Base-by-base conservation (phyloP, 2,329 filamentous ascomycete species). In the Aspergillus latus region DNA sequence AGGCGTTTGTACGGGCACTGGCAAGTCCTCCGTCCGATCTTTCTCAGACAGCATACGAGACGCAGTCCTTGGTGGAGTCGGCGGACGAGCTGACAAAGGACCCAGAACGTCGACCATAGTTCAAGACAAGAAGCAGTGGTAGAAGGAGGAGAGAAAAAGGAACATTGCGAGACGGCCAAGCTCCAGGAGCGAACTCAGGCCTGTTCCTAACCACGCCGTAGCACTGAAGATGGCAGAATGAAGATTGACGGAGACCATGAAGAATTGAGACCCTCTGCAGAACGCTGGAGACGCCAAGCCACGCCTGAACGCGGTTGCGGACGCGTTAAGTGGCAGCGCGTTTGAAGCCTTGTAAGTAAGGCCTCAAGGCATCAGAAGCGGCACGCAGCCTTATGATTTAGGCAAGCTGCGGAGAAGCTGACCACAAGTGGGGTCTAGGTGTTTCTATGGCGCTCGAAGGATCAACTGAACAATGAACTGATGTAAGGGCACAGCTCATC, bases 21-120 rank as follows among this genome's bases (percentile, higher is more conserved):
- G 62, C 29, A 71, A 74, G 45, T 72, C 69, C 30, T 74, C 71
- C 53, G 69, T 68, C 54, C 75, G 62, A 77, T 79, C 64, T 54
- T 66, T 63, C 44, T 72, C 68, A 55, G 63, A 59, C 51, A 66
- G 55, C 44, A 61, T 56, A 58, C 65, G 68, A 59, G 68, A 66
- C 57, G 66, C 64, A 61, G 68, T 69, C 72, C 78, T 78, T 37
- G 82, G 82, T 62, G 82, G 82, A 65, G 81, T 84, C 15, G 82
- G 82, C 59, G 81, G 82, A 65, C 80, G 79, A 69, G 74, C 71
- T 65, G 79, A 76, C 62, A 83, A 71, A 63, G 72, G 72, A 56
- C 78, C 73, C 64, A 82, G 74, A 53, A 68, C 68, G 61, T 76
- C 73, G 61, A 75, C 73, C 74, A 76, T 76, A 64, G 64, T 75